phyloP scores from a whole-genome alignment of 75 land plant species.

The Pinus taeda region DNA sequence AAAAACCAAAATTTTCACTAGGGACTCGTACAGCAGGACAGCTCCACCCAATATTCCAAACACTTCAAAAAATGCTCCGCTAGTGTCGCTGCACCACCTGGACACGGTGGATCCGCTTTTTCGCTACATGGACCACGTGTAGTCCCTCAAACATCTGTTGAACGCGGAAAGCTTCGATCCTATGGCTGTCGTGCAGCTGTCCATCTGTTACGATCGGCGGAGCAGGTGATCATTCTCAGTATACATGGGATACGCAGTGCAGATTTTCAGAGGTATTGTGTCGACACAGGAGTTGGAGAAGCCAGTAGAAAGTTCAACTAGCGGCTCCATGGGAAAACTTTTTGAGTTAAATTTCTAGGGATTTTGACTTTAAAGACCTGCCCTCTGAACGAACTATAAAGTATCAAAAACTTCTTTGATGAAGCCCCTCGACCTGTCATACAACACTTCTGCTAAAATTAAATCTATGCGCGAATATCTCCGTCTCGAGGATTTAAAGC shows the following conservation, averaged over 20 bases:
- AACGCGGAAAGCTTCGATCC: constrained; percentile 16
- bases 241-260: constrained; percentile 19
- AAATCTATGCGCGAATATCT: too few relatives aligned
- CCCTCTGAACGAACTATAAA: too few relatives aligned
- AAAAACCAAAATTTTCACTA: too few relatives aligned
- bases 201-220: too few relatives aligned
- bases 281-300: constrained; percentile 22
- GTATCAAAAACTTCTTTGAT: background rate
- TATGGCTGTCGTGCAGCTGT: background rate
- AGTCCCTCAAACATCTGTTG: constrained; percentile 16
- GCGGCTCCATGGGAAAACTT: too few relatives aligned
- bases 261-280: constrained; percentile 25
- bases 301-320: constrained; percentile 11
- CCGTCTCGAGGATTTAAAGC: background rate
- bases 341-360: too few relatives aligned
- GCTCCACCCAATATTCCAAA: too few relatives aligned
- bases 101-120: constrained; percentile 54
- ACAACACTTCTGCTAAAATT: too few relatives aligned
- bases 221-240: too few relatives aligned
- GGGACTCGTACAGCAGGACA: too few relatives aligned
- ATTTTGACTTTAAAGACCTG: too few relatives aligned
- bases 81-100: constrained; percentile 82
- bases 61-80: too few relatives aligned
- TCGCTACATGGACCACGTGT: constrained; percentile 22
- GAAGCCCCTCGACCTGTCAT: background rate